Base-by-base conservation (phyloP, 2,329 filamentous ascomycete genomes). In the Lachnellula cervina region DNA sequence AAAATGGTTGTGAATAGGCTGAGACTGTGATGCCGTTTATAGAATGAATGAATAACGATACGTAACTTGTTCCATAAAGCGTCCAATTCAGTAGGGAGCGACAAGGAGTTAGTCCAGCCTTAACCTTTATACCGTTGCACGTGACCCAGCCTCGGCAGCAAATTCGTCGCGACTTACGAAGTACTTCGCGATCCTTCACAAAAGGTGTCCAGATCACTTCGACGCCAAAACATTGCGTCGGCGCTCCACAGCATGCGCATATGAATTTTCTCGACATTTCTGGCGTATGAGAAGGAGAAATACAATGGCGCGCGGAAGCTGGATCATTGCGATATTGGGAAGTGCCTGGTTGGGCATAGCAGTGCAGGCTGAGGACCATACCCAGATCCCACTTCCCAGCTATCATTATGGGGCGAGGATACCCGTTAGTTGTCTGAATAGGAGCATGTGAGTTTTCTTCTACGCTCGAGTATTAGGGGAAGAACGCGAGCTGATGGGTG, bases 401-500 rank as follows among this genome's bases (percentile, higher is more conserved):
- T 86, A 86, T 67, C 80, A 82, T 65, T 87, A 86, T 67, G 84
- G 84, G 63, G 84, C 86, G 14, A 71, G 80, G 11, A 86, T 90
- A 58, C 77, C 79, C 38, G 84, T 90, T 19, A 85, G 86, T 66
- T 90, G 87, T 74, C 81, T 90, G 77, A 87, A 88, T 67, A 79
- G 87, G 58, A 88, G 83, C 71, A 81, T 84, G 86, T 89, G 65
- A 74, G 84, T 77, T 19, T n/a, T 6, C 23, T 16, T 23, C n/a
- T 45, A 47, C 48, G 37, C 13, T 17, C 17, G 21, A 13, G 43
- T n/a, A 48, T 25, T 7, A 32, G 46, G 46, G 32, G 42, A 17
- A 23, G 14, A 21, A 13, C 8, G 14, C 3, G 38, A 28, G 51
- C 51, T 57, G 14, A 59, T n/a, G 28, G 21, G n/a, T n/a, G n/a